Percentiles rank a stretch among this genome's conserved stretches.
Conservation (phyloP, 192 early-diverging fungal genomes). For the Coemansia sp. region DNA sequence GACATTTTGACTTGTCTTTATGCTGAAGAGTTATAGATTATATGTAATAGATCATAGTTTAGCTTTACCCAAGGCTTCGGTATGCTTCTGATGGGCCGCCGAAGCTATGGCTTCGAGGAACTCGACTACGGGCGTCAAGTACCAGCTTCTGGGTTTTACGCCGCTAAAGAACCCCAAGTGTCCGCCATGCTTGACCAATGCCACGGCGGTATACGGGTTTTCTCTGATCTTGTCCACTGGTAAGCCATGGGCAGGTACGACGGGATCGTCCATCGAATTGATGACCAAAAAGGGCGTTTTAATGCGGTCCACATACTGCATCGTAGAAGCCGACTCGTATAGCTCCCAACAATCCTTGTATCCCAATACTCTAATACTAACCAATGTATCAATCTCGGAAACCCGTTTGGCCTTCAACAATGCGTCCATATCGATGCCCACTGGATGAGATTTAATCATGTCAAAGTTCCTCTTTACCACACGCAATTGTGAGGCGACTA, state of each 20-base stretch:
- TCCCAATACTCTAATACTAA: constrained; percentile 65
- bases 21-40: constrained; percentile 19
- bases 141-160: constrained; percentile 42
- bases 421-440: constrained; percentile 42
- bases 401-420: constrained; percentile 59
- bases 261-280: constrained; percentile 80
- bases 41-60: not conserved
- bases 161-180: constrained; percentile 77
- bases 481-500: constrained; percentile 48
- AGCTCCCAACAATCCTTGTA: constrained; percentile 79
- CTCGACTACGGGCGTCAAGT: constrained; percentile 62
- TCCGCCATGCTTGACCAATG: constrained; percentile 73
- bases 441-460: constrained; percentile 27
- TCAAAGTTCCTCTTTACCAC: constrained; percentile 32
- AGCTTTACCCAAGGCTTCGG: not conserved
- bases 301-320: constrained; percentile 56
- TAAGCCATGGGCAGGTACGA: constrained; percentile 61
- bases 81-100: not conserved
- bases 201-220: constrained; percentile 78
- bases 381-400: constrained; percentile 72
- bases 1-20: constrained; percentile 60
- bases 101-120: constrained; percentile 22
- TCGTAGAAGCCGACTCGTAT: constrained; percentile 60
- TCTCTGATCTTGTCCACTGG: constrained; percentile 67
- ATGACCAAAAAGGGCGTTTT: constrained; percentile 74